Evolutionary conservation across 2,329 filamentous ascomycete genomes (phyloP).

Genomic region (Exserohilum rostratum): DNA sequence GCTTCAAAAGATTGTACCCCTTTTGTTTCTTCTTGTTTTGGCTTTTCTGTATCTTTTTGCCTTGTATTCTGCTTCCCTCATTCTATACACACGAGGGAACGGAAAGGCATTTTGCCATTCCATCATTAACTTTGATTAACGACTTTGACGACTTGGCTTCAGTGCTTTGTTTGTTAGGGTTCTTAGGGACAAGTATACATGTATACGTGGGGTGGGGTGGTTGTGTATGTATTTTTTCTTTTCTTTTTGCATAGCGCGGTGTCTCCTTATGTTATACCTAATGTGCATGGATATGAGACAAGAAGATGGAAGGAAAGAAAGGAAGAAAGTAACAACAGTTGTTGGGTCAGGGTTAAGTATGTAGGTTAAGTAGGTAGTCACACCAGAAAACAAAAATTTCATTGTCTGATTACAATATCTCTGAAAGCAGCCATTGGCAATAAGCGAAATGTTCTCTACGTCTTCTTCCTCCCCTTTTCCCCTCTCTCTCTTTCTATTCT

Average conservation of each 20-base stretch:
- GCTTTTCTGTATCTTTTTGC: not conserved
- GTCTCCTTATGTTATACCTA: constrained; percentile 4
- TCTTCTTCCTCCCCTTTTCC: too few relatives aligned
- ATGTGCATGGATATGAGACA: not conserved
- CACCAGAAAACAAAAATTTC: too few relatives aligned
- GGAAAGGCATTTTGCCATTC: not conserved
- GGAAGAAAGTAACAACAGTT: not conserved
- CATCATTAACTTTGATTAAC: not conserved
- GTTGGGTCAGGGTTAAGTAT: too few relatives aligned
- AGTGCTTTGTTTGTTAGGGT: constrained; percentile 4
- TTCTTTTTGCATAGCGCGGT: constrained; percentile 7
- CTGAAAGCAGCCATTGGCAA: too few relatives aligned
- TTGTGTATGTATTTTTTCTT: too few relatives aligned
- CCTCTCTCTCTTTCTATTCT: too few relatives aligned
- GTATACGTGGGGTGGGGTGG: too few relatives aligned
- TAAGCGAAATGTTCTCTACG: too few relatives aligned
- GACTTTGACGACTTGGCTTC: constrained; percentile 3
- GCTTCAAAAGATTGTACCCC: not conserved
- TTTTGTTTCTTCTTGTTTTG: not conserved
- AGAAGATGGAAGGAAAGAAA: not conserved
- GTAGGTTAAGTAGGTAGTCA: too few relatives aligned
- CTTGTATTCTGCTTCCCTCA: too few relatives aligned
- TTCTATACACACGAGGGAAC: too few relatives aligned
- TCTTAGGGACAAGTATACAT: not conserved
- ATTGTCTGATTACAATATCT: too few relatives aligned